phyloP scores from a whole-genome alignment of 164 flowering plant species.

The Berberis vulgaris region DNA sequence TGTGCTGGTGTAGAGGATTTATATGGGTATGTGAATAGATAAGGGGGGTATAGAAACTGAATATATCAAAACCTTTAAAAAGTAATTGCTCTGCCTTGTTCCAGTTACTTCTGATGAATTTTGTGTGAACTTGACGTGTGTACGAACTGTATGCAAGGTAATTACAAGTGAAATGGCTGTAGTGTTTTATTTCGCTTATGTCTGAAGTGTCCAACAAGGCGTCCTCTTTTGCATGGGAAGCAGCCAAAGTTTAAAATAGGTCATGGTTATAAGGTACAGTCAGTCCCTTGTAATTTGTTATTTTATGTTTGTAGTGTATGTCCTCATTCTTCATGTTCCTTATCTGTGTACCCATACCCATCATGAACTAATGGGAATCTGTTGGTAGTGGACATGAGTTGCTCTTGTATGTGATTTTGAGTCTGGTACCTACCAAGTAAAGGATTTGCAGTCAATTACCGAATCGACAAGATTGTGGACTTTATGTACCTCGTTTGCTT shows the following conservation, averaged over 20 bases:
- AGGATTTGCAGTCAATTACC: too few relatives aligned
- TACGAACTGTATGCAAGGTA: neutral
- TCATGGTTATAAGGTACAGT: neutral
- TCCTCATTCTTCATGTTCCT: too few relatives aligned
- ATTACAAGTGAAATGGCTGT: neutral
- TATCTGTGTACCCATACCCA: too few relatives aligned
- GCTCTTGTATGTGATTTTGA: too few relatives aligned
- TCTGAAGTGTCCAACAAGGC: neutral
- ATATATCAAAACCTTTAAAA: conserved; percentile 29
- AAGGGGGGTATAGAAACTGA: conserved; percentile 47
- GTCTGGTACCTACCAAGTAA: too few relatives aligned
- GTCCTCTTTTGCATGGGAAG: neutral
- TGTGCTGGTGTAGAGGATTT: conserved; percentile 46
- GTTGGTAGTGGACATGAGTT: too few relatives aligned
- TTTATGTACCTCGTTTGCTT: too few relatives aligned
- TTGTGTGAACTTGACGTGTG: conserved; percentile 21
- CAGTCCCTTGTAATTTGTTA: neutral
- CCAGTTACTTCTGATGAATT: neutral
- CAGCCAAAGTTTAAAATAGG: neutral
- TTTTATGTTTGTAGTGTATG: too few relatives aligned
- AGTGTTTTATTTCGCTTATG: neutral
- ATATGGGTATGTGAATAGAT: conserved; percentile 57
- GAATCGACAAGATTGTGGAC: too few relatives aligned
- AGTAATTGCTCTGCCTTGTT: conserved; percentile 3
- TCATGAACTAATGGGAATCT: too few relatives aligned